Evolutionary conservation across 225 moss, liverwort and hornwort genomes (phyloP).

Genomic region (Physcomitrium patens): DNA sequence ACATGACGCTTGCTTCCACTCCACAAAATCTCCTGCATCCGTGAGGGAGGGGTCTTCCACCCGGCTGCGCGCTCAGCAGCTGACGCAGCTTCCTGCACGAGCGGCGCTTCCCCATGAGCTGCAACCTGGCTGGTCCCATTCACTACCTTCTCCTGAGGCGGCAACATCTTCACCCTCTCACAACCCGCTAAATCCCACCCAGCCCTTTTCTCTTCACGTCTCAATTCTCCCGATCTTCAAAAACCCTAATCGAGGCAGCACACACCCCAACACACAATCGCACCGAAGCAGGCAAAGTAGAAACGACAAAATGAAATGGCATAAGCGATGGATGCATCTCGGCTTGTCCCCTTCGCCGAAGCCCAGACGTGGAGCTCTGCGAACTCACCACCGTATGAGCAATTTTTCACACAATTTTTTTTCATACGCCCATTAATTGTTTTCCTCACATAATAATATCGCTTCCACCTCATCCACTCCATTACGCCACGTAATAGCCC

Average conservation of each 20-base stretch:
- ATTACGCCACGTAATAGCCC: too few species aligned
- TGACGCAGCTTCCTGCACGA: conserved; percentile 51
- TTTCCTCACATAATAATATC: too few species aligned
- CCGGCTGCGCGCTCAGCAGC: conserved; percentile 51
- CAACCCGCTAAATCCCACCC: neutral
- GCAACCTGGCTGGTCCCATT: conserved; percentile 20
- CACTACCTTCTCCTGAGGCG: conserved; percentile 29
- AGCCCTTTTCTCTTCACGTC: neutral
- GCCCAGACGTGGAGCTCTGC: too few species aligned
- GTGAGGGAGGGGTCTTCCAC: conserved; percentile 70
- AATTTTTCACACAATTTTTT: too few species aligned
- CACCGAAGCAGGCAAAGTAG: too few species aligned
- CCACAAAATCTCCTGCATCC: conserved; percentile 78
- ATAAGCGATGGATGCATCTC: too few species aligned
- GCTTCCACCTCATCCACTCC: too few species aligned
- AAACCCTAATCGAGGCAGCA: neutral
- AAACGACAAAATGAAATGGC: too few species aligned
- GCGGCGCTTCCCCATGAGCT: conserved; percentile 40
- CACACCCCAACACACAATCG: too few species aligned
- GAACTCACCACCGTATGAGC: too few species aligned
- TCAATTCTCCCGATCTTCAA: neutral
- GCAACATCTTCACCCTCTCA: conserved; percentile 28
- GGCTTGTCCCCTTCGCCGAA: too few species aligned
- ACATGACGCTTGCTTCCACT: conserved; percentile 93
- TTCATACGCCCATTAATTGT: too few species aligned